Percentiles rank a stretch among this genome's conserved stretches.
Evolutionary conservation across 495 filamentous ascomycete species (phyloP).

Genomic region (Rhizodiscina lignyota): DNA sequence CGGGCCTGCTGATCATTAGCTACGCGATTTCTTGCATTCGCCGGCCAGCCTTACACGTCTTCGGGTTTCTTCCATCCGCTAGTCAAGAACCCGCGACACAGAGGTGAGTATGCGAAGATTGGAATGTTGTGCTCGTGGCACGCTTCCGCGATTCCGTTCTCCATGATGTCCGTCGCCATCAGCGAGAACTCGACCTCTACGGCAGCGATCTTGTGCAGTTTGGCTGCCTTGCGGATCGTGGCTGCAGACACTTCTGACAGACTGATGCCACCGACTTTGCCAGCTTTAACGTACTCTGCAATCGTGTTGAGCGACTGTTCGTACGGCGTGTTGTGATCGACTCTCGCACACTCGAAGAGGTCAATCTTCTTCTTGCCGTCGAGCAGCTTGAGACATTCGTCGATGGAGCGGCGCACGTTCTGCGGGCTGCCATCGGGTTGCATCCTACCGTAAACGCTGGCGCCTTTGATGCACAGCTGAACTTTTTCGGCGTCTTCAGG

Average conservation of each 20-base stretch:
- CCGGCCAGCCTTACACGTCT: too few species aligned
- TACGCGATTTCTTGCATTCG: too few species aligned
- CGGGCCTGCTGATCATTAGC: too few species aligned
- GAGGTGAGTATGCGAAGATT: conserved; percentile 49
- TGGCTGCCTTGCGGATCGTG: conserved; percentile 58
- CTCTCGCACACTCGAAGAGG: conserved; percentile 61
- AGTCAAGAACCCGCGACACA: conserved; percentile 28
- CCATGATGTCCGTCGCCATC: conserved; percentile 46
- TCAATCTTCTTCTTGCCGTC: conserved; percentile 67
- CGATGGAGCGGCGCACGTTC: conserved; percentile 46
- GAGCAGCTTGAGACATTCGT: conserved; percentile 43
- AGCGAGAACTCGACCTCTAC: conserved; percentile 74
- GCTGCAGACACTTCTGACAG: conserved; percentile 56
- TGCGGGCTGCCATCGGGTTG: conserved; percentile 41
- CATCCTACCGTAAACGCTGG: conserved; percentile 20
- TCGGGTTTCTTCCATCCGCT: conserved; percentile 2
- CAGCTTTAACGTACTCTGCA: conserved; percentile 48
- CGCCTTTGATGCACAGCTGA: conserved; percentile 50
- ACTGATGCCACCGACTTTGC: conserved; percentile 65
- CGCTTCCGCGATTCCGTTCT: conserved; percentile 55
- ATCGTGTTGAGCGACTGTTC: conserved; percentile 38
- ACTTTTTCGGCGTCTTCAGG: conserved; percentile 52
- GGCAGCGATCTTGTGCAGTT: conserved; percentile 49
- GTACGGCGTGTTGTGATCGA: conserved; percentile 46
- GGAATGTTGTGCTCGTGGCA: conserved; percentile 60